A percentile compares a stretch with the other conserved stretches of the same genome.
phyloP scores from a whole-genome alignment of 352 stramenopile species.

The Phytophthora ramorum region DNA sequence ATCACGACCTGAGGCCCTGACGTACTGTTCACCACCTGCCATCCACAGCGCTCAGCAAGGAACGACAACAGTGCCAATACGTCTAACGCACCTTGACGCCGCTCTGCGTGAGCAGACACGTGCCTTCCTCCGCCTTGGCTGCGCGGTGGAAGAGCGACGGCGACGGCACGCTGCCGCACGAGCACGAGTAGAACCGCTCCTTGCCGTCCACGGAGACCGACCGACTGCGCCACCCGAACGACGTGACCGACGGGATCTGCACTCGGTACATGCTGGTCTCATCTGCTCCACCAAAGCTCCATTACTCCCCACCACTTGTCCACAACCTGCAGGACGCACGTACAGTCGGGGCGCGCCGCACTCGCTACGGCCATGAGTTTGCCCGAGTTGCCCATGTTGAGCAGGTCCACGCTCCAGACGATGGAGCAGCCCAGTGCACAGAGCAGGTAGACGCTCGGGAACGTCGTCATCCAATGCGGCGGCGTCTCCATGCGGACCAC shows the following conservation, averaged over 20 bases:
- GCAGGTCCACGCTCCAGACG: conserved; percentile 65
- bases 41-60: not conserved
- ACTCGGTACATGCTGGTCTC: conserved; percentile 70
- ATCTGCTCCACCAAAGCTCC: conserved; percentile 29
- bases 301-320: not conserved
- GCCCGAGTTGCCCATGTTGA: conserved; percentile 71
- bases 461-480: conserved; percentile 49
- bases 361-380: conserved; percentile 75
- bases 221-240: conserved; percentile 50
- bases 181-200: conserved; percentile 41
- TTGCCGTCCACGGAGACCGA: conserved; percentile 49
- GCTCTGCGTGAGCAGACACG: conserved; percentile 45
- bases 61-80: not conserved
- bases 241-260: conserved; percentile 62
- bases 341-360: conserved; percentile 60
- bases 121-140: conserved; percentile 43
- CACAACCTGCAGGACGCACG: conserved; percentile 12
- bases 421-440: conserved; percentile 58
- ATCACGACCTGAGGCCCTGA: conserved; percentile 6
- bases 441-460: conserved; percentile 67
- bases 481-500: conserved; percentile 37
- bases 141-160: conserved; percentile 49
- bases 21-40: conserved; percentile 25
- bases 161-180: conserved; percentile 34
- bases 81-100: conserved; percentile 36